These are phyloP conservation scores for Acanthamoeba polyphaga DNA, from an alignment of 208 protist species.

Conservation along the genomic window DNA sequence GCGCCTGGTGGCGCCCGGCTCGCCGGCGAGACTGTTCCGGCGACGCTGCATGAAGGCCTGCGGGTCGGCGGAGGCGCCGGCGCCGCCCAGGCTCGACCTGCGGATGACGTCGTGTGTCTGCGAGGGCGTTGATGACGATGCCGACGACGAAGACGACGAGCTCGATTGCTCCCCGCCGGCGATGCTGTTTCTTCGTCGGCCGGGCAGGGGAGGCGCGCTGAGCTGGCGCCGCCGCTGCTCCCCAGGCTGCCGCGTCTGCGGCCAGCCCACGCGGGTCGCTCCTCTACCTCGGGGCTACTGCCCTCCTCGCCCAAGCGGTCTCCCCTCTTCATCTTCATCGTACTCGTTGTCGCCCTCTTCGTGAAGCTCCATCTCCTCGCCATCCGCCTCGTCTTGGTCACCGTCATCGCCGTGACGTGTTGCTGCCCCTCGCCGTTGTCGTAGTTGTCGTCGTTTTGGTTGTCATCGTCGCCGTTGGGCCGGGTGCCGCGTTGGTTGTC, in stretches of 20 bases:
- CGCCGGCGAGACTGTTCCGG: slow-evolving; percentile 18
- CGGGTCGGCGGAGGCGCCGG: neutral
- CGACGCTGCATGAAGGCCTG: slow-evolving; percentile 33
- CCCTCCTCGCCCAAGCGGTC: neutral
- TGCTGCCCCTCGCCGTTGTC: neutral
- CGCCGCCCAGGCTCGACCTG: neutral
- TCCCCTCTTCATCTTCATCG: neutral
- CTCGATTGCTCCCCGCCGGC: neutral
- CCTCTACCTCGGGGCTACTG: neutral
- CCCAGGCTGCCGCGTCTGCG: neutral
- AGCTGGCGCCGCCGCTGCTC: neutral
- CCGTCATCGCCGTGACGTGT: neutral
- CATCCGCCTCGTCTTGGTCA: neutral
- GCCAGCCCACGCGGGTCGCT: neutral
- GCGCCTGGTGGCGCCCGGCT: neutral
- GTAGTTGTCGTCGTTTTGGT: neutral
- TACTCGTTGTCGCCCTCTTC: neutral
- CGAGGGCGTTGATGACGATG: neutral
- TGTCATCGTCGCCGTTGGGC: neutral
- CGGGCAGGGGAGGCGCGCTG: neutral
- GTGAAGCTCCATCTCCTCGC: slow-evolving; percentile 1
- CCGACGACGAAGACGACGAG: neutral
- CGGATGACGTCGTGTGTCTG: neutral
- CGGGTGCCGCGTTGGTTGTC: neutral
- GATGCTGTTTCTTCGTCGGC: neutral